Conservation (phyloP, 1,139 yeast genomes). For the Kodamaea suecica region DNA sequence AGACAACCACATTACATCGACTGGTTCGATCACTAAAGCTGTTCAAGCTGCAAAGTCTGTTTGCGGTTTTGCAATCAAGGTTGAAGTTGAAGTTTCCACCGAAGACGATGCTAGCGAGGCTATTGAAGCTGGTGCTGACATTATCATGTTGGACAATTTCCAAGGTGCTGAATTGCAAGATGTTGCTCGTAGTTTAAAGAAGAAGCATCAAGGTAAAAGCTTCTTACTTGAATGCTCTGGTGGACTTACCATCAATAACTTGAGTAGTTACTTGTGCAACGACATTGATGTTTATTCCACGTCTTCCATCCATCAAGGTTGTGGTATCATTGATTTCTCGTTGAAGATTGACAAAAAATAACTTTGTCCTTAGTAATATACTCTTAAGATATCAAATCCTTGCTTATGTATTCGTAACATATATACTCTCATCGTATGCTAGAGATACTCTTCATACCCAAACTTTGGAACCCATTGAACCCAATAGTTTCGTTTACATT, state of each 20-base stretch:
- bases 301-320: conserved; percentile 91
- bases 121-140: conserved; percentile 91
- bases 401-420: no score
- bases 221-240: conserved; percentile 89
- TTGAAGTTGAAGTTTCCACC: conserved; percentile 86
- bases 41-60: conserved; percentile 72
- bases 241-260: conserved; percentile 72
- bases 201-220: conserved; percentile 46
- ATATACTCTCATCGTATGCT: conserved; percentile 35
- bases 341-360: conserved; percentile 56
- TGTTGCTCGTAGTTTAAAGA: conserved; percentile 65
- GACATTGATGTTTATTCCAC: conserved; percentile 90
- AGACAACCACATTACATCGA: conserved; percentile 90
- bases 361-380: conserved; percentile 9
- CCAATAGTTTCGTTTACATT: conserved; percentile 44
- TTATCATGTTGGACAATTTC: conserved; percentile 92
- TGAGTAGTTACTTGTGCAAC: conserved; percentile 63
- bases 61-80: conserved; percentile 86
- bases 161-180: conserved; percentile 58
- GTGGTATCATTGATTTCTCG: conserved; percentile 76
- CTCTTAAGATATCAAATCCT: no score
- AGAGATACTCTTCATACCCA: conserved; percentile 37
- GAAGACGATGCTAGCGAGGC: conserved; percentile 90
- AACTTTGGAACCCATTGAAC: conserved; percentile 44
- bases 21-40: conserved; percentile 87